Evolutionary conservation across 2,329 filamentous ascomycete species (phyloP).

Genomic region (Chrysosporium queenslandicum): DNA sequence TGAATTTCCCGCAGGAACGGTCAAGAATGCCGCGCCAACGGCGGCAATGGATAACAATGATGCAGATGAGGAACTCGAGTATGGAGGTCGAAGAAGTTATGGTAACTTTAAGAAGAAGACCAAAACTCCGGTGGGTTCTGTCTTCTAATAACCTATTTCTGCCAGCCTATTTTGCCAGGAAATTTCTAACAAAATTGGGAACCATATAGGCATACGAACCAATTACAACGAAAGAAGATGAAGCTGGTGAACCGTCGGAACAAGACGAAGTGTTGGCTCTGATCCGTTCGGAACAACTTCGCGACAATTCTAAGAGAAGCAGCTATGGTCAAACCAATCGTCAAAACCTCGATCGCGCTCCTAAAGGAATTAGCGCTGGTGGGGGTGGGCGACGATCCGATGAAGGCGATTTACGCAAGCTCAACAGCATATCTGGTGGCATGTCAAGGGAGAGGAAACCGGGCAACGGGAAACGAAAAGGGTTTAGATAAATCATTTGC

Average conservation of each 20-base stretch:
- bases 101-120: conserved; percentile 33
- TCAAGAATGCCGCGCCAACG: conserved; percentile 2
- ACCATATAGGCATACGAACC: neutral
- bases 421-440: conserved; percentile 8
- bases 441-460: conserved; percentile 7
- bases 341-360: neutral
- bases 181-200: too few relatives aligned
- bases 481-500: conserved; percentile 1
- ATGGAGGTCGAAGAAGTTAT: conserved; percentile 30
- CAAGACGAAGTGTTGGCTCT: neutral
- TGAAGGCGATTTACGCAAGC: conserved; percentile 5
- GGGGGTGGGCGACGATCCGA: neutral
- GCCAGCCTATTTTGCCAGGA: too few relatives aligned
- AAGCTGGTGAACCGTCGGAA: neutral
- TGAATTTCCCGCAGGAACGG: conserved; percentile 24
- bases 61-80: conserved; percentile 22
- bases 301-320: neutral
- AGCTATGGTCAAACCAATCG: neutral
- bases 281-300: neutral
- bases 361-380: conserved; percentile 8
- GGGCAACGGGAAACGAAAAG: conserved; percentile 15
- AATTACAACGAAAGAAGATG: neutral
- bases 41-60: neutral
- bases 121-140: conserved; percentile 5
- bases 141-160: neutral